Conservation (phyloP, 371 early-diverging fungal species). For the Apophysomyces sp. region DNA sequence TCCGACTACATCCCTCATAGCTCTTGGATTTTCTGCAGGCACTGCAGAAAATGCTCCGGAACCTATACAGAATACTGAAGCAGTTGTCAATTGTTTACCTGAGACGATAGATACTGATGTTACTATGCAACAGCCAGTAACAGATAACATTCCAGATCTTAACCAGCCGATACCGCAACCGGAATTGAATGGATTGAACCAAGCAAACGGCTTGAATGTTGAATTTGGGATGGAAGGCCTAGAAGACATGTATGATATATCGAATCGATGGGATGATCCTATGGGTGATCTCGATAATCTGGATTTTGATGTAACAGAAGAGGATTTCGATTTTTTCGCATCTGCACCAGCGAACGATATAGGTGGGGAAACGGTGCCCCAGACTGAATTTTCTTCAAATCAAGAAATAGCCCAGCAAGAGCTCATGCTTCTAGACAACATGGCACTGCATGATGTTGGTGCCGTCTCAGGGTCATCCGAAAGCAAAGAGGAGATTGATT, state of each 20-base stretch:
- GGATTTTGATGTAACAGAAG: conserved; percentile 48
- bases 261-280: conserved; percentile 16
- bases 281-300: conserved; percentile 42
- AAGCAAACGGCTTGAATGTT: neutral
- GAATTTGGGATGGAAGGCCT: neutral
- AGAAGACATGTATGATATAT: neutral
- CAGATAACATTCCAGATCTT: neutral
- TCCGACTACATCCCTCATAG: neutral
- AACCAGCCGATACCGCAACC: neutral
- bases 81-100: neutral
- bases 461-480: neutral
- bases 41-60: neutral
- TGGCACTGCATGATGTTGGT: neutral
- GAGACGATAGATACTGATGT: neutral
- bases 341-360: neutral
- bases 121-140: neutral
- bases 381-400: neutral
- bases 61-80: neutral
- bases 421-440: neutral
- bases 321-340: conserved; percentile 45
- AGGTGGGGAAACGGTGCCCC: neutral
- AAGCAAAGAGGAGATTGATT: neutral
- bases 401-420: neutral
- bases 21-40: neutral
- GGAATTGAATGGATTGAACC: neutral